Conservation (phyloP, 2,329 filamentous ascomycete species). For the Macrophomina pseudophaseolina region DNA sequence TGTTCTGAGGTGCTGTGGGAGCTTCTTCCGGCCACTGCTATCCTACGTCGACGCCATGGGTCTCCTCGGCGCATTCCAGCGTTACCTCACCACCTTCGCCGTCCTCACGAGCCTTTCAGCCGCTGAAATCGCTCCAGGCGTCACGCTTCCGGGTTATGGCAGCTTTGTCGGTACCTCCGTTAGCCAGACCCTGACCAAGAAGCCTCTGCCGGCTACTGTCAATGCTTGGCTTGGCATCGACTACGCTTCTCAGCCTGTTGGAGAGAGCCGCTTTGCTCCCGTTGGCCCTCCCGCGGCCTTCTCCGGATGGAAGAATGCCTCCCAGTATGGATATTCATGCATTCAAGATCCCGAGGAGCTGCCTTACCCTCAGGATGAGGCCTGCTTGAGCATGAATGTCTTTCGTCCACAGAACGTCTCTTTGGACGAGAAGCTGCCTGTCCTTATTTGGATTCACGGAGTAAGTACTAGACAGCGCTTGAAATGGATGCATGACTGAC, state of each 20-base stretch:
- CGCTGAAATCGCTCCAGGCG: conserved; percentile 10
- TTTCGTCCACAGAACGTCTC: not conserved
- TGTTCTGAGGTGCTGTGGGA: not conserved
- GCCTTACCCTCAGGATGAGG: conserved; percentile 13
- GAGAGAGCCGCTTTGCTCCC: conserved; percentile 48
- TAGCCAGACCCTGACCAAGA: conserved; percentile 42
- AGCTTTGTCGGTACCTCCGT: conserved; percentile 47
- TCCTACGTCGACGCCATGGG: conserved; percentile 4
- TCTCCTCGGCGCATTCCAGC: not conserved
- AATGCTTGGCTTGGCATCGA: conserved; percentile 58
- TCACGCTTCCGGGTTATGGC: conserved; percentile 48
- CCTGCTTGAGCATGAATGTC: conserved; percentile 35
- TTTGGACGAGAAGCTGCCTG: conserved; percentile 4
- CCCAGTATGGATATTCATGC: not conserved
- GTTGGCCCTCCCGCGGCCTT: conserved; percentile 50
- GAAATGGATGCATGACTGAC: not conserved
- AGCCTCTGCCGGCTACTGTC: conserved; percentile 41
- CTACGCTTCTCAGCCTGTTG: conserved; percentile 51
- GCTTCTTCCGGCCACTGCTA: not conserved
- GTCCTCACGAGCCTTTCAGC: conserved; percentile 3
- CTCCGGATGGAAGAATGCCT: conserved; percentile 46
- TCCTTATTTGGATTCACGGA: conserved; percentile 25
- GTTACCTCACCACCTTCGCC: conserved; percentile 9
- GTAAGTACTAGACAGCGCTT: not conserved
- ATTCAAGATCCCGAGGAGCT: conserved; percentile 19